Base-by-base conservation (phyloP, 1,284 basidiomycete genomes). In the Ustilago sp. region DNA sequence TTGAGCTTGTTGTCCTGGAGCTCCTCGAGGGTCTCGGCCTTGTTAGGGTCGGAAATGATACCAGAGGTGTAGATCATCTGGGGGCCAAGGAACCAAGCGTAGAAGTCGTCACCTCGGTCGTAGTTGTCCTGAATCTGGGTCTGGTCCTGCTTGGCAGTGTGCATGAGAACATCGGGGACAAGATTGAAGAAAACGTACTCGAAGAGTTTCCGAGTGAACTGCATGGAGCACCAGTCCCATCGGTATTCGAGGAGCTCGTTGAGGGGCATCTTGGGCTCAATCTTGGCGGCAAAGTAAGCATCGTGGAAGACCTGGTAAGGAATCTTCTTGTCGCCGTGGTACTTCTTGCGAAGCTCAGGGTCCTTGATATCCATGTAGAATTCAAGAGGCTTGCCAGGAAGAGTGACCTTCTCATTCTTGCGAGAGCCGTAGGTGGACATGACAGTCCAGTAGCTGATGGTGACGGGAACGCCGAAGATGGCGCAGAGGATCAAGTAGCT, bases 1-100 rank as follows among this genome's bases (percentile, higher is more conserved):
- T 92, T 91, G 74, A 98, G 91, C 87, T 99, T 99, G 90, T 99
- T 99, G 88, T 99, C 96, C 89, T 99, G 97, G 43, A 99, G 90
- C 84, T 96, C 90, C 86, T 99, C 97, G 63, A 99, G 90, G 15
- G 94, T 92, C 87, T 98, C 93, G 80, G 92, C 89, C 48, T 89
- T 88, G 80, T 90, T 90, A 62, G 93, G 88, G 86, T 93, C 92
- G 35, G 89, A 88, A 74, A 98, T 91, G 68, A 99, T 90, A 77
- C 96, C 96, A 17, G 93, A 94, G 8, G 96, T 99, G 88, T 99
- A 99, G 85, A 99, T 91, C 94, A 97, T 97, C 75, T 94, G 93
- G 4, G 94, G 93, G 11, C 94, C 94, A 59, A 97, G 90, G 91
- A 96, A 97, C 93, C 94, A 97, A 56, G 71, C 61, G 74, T 80